Base-by-base conservation (phyloP, 2,329 filamentous ascomycete species). In the Pseudopyricularia cyperi region DNA sequence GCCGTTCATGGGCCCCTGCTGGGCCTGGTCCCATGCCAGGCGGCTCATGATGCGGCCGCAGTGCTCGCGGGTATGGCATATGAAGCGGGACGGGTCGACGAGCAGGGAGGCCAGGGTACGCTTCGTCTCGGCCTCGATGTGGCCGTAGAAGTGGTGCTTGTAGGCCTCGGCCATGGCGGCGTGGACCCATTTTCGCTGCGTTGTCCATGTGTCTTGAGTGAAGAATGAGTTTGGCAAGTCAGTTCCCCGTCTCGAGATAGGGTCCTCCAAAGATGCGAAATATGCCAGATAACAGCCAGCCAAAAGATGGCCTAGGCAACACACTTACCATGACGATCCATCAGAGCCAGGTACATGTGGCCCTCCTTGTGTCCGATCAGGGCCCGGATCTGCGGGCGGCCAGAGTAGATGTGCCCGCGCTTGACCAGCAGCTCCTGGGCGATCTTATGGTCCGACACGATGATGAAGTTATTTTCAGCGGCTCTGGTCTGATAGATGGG, bases 111-210 rank as follows among this genome's bases (percentile, higher is more conserved):
- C 69, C 12, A 75, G 65, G 54, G 67, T 72, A 14, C 71, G 66
- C 53, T 66, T 68, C 53, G 71, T 67, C 58, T 76, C 73, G 14
- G 58, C 59, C 56, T 75, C 73, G 49, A 74, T 67, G 56, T 74
- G 70, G 3, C 73, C 73, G 56, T 72, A 73, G 57, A 75, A 76
- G 56, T 65, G 63, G 55, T 66, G 59, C 55, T 57, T 60, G 57
- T 66, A 62, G 3, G 65, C 61, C 52, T 66, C 65, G 24, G 61
- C 62, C 65, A 67, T 66, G 57, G 73, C 72, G 8, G 73, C 69
- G 55, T 76, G 73, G 12, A 72, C 67, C 73, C 72, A 76, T 61
- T 74, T 75, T 22, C 73, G 67, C 56, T 76, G 73, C 6, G 62
- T 63, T 34, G 66, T 70, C 73, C 73, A 76, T 42, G 60, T 69